Base-by-base conservation (phyloP, 306 rosid genomes). In the Vigna angularis region DNA sequence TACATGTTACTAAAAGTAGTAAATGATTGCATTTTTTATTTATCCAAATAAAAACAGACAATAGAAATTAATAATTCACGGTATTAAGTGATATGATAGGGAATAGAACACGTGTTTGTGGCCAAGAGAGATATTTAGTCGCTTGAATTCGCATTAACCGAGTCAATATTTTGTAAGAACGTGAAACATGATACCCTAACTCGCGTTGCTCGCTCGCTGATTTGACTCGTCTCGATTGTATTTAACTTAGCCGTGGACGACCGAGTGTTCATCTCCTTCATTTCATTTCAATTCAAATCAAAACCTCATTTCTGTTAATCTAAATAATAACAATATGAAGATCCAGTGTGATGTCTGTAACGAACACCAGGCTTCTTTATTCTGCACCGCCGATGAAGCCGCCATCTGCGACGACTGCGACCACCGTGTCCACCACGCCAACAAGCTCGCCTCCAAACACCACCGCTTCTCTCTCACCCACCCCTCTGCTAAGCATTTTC, bases 381-480 rank as follows among this genome's bases (percentile, higher is more conserved):
- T 83, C 88, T 95, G 98, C 91, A 90, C 94, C 75, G 96, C 98
- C 79, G 98, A 95, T 68, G 99, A 95, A 83, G 99, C 99, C 22
- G 97, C 91, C 30, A 90, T 95, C 0, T 95, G 99, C 22, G 78
- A 74, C 67, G 72, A 67, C 72, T 93, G 98, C 72, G 99, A 95
- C 84, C 96, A 86, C 82, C 93, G 93, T 6, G 96, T 95, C 88
- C 99, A 95, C 90, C 91, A 87, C 24, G 98, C 96, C 79, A 95
- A 95, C 79, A 93, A 90, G 74, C 96, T 91, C 36, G 99, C 97
- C 55, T 93, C 97, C 78, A 93, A 93, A 72, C 98, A 95, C 83
- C 90, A 83, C 1, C 98, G 98, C 56, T 90, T 95, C 79, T 88
- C 99, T 50, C 96, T 93, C 68, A 82, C 68, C 32, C 87, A 45